phyloP scores from a whole-genome alignment of 2,329 filamentous ascomycete genomes.

The Aspergillus luchuensis region DNA sequence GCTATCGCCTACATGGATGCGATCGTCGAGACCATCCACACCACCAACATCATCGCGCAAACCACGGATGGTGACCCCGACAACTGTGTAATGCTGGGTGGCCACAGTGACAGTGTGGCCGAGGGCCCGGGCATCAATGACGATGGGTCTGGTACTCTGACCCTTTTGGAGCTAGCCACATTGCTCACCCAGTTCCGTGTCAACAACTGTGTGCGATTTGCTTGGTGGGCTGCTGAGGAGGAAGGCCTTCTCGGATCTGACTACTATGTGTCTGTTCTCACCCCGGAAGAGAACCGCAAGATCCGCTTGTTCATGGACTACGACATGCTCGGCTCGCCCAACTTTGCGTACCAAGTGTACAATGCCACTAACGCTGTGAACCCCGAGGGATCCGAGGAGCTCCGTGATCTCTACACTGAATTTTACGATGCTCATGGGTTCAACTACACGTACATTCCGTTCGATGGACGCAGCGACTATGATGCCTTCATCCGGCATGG shows the following conservation, averaged over 20 bases:
- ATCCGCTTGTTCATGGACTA: constrained; percentile 70
- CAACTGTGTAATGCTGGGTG: constrained; percentile 61
- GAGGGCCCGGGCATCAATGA: constrained; percentile 74
- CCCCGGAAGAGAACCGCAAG: constrained; percentile 54
- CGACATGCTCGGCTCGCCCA: constrained; percentile 67
- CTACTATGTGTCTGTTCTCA: constrained; percentile 56
- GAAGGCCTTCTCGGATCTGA: constrained; percentile 62
- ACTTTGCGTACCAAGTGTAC: constrained; percentile 59
- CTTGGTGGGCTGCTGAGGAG: constrained; percentile 65
- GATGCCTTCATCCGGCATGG: constrained; percentile 72
- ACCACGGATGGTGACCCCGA: constrained; percentile 59
- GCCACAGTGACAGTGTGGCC: constrained; percentile 62
- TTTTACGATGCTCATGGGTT: constrained; percentile 66
- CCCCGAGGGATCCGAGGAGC: constrained; percentile 66
- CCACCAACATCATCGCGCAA: constrained; percentile 62
- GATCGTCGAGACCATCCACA: constrained; percentile 50
- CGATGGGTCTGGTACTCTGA: constrained; percentile 68
- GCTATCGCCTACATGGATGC: constrained; percentile 47
- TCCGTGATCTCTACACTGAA: constrained; percentile 66
- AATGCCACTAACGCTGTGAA: constrained; percentile 58
- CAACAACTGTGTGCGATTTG: constrained; percentile 69
- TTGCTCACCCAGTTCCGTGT: constrained; percentile 70
- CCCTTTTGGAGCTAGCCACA: constrained; percentile 60
- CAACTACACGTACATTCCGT: constrained; percentile 71
- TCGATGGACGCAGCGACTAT: constrained; percentile 79